Percentiles rank a stretch among this genome's conserved stretches.
These are phyloP conservation scores for Zoysia japonica DNA, from an alignment of 176 grass and related monocot species.

Conservation along the genomic window DNA sequence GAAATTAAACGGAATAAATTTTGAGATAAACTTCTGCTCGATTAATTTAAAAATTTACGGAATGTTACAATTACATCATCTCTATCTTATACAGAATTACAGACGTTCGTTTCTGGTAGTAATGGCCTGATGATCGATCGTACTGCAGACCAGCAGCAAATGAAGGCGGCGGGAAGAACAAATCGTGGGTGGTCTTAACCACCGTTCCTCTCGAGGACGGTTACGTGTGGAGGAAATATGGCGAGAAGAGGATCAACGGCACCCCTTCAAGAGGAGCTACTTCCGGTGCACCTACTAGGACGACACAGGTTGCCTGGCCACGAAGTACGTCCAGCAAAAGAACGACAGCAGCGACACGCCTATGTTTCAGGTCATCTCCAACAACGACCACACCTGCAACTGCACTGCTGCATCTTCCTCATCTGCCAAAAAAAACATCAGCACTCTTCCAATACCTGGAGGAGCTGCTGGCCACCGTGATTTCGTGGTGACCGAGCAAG, in stretches of 20 bases:
- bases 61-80: too few species aligned
- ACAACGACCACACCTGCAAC: constrained; percentile 27
- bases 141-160: neutral
- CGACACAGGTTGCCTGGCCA: constrained; percentile 25
- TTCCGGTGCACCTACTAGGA: constrained; percentile 35
- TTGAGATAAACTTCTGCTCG: too few species aligned
- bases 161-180: neutral
- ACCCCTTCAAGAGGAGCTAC: constrained; percentile 25
- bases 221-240: constrained; percentile 29
- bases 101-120: too few species aligned
- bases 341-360: neutral
- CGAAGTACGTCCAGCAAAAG: constrained; percentile 21
- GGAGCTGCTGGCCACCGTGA: too few species aligned
- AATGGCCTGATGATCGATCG: too few species aligned
- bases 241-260: constrained; percentile 29
- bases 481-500: neutral
- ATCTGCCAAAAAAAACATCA: too few species aligned
- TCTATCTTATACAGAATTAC: too few species aligned
- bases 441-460: too few species aligned
- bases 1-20: too few species aligned
- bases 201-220: constrained; percentile 3
- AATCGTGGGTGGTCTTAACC: neutral
- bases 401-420: neutral
- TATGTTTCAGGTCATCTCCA: constrained; percentile 34
- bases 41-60: too few species aligned